Conservation (phyloP, 495 filamentous ascomycete species). For the Aspergillus nanangensis region DNA sequence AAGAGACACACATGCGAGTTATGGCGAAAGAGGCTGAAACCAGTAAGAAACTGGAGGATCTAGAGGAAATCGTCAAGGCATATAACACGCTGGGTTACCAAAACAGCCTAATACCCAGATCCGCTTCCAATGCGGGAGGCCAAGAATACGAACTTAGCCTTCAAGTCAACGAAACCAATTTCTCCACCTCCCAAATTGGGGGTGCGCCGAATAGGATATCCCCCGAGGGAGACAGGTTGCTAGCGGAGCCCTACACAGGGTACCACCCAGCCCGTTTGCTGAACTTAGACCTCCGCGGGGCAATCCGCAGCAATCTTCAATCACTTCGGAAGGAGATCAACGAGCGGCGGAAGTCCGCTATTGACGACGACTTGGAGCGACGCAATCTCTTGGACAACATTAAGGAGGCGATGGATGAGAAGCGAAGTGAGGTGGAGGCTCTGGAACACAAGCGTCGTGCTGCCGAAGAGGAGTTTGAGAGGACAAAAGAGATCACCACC, state of each 20-base stretch:
- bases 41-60: slow-evolving; percentile 75
- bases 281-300: slow-evolving; percentile 76
- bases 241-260: slow-evolving; percentile 75
- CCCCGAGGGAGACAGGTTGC: slow-evolving; percentile 58
- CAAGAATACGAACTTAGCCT: slow-evolving; percentile 77
- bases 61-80: slow-evolving; percentile 77
- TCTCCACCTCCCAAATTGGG: slow-evolving; percentile 68
- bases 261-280: slow-evolving; percentile 87
- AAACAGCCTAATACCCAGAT: slow-evolving; percentile 79
- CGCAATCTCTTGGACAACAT: slow-evolving; percentile 88
- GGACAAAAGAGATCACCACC: slow-evolving; percentile 81
- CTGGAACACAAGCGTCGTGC: slow-evolving; percentile 80
- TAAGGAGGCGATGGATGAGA: slow-evolving; percentile 93
- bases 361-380: slow-evolving; percentile 85
- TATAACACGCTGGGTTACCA: slow-evolving; percentile 95
- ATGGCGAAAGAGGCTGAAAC: slow-evolving; percentile 82
- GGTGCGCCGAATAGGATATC: slow-evolving; percentile 45
- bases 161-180: slow-evolving; percentile 70
- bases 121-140: slow-evolving; percentile 80
- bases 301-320: slow-evolving; percentile 73
- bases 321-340: slow-evolving; percentile 81
- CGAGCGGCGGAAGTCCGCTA: slow-evolving; percentile 71
- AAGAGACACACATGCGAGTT: slow-evolving; percentile 76
- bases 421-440: slow-evolving; percentile 83
- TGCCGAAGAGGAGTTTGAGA: slow-evolving; percentile 90